These are phyloP conservation scores for Acanthamoeba lenticulata DNA, from an alignment of 208 protist species.

Conservation along the genomic window DNA sequence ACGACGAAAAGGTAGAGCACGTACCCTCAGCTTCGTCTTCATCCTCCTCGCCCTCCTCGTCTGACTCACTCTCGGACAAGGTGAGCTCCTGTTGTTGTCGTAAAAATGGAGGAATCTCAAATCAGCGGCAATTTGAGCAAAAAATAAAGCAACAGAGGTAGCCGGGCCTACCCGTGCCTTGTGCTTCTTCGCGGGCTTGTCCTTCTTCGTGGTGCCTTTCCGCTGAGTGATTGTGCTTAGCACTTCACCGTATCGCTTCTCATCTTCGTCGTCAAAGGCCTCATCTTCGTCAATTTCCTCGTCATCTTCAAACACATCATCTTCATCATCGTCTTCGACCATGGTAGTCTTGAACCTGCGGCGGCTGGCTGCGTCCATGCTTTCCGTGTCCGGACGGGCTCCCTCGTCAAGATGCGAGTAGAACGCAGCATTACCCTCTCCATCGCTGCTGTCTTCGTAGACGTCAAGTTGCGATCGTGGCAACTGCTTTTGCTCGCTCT, in stretches of 20 bases:
- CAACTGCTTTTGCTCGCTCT: neutral
- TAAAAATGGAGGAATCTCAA: neutral
- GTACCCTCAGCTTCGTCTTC: neutral
- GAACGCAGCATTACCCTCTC: slow-evolving; percentile 8
- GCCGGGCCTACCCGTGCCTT: neutral
- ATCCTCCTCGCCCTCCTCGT: neutral
- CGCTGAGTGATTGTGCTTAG: neutral
- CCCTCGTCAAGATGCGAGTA: slow-evolving; percentile 38
- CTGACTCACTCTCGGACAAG: slow-evolving; percentile 13
- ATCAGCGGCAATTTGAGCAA: neutral
- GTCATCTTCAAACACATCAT: slow-evolving; percentile 24
- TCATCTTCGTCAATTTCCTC: slow-evolving; percentile 71
- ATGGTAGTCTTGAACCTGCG: slow-evolving; percentile 9
- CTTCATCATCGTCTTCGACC: neutral
- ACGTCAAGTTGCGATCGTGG: slow-evolving; percentile 19
- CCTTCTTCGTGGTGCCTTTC: neutral
- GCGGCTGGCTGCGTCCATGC: slow-evolving; percentile 19
- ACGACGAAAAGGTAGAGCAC: neutral
- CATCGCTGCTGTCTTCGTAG: slow-evolving; percentile 57
- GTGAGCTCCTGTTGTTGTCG: slow-evolving; percentile 1
- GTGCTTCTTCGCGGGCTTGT: neutral
- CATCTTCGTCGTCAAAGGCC: slow-evolving; percentile 68
- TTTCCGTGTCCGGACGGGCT: neutral
- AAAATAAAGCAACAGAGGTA: neutral
- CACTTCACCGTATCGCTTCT: slow-evolving; percentile 45